Evolutionary conservation across 176 grass and related monocot genomes (phyloP), one percentile per base, ranked within the genome.

Genomic region (Carex kokanica): DNA sequence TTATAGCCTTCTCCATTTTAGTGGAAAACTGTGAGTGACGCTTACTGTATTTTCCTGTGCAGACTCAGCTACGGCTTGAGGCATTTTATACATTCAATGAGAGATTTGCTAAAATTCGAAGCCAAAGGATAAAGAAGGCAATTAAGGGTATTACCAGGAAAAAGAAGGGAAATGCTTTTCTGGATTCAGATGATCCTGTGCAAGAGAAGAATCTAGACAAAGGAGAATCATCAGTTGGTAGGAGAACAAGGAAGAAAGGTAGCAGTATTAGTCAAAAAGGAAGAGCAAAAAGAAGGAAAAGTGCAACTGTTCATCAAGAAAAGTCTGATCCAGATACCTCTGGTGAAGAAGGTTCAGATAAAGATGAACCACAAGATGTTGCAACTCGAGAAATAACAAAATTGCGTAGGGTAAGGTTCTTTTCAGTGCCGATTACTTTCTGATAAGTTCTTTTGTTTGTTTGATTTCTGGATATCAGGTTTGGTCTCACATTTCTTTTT

Each of bases 81-180:
- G 88, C 95, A 54, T 98, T 98, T 90, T 98, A 95, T 86, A 90
- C 91, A 60, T 98, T 95, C 88, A 98, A 98, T 4, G 95, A 98
- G 90, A 93, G 92, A 85, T 98, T 98, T 85, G 92, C 95, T 54
- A 98, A 98, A 91, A 93, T 98, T 72, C 92, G 92, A 77, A 98
- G 95, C 80, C 91, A 93, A 45, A 88, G 95, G 84, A 93, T 98
- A 85, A 93, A 98, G 84, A 94, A 95, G 90, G 95, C 95, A 81
- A 87, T 98, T 82, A 95, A 93, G 87, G 92, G 95, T 84, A 98
- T 98, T 77, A 98, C 87, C 70, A 87, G 43, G 43, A 47, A 47
- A 47, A 47, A 47, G 43, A 47, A 47, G 43, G 45, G 90, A 66
- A 91, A 82, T 86, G 70, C 34, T 58, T 91, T 91, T 86, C 51